Conservation (phyloP, 225 moss, liverwort and hornwort species). For the Climacium dendroides region DNA sequence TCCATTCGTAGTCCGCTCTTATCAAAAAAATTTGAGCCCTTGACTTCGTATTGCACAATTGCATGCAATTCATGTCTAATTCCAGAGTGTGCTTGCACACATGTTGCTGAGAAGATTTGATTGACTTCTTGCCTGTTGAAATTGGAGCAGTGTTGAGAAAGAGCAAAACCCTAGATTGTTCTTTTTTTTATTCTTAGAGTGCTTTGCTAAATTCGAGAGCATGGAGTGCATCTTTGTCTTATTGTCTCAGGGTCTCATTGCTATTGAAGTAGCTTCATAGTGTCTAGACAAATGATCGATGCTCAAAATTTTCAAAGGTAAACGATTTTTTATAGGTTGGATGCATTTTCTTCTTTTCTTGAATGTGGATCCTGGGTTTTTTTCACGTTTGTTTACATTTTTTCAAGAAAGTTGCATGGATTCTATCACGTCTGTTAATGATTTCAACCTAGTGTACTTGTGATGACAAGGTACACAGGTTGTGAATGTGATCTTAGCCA, state of each 20-base stretch:
- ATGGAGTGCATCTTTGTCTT: background rate
- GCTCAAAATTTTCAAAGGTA: background rate
- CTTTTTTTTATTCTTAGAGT: background rate
- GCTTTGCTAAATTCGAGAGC: background rate
- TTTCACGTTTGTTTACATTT: background rate
- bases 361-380: background rate
- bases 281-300: background rate
- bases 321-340: no score
- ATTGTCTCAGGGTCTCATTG: background rate
- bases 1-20: background rate
- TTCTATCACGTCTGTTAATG: background rate
- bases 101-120: background rate
- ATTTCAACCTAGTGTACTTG: background rate
- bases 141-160: background rate
- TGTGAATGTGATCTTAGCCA: background rate
- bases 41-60: background rate
- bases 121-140: background rate
- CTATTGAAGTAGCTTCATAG: background rate
- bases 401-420: background rate
- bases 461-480: background rate
- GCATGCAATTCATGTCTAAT: background rate
- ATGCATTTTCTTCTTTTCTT: background rate
- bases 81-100: no score
- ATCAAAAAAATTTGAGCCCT: background rate
- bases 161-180: conserved; percentile 23